Percentiles rank a stretch among this genome's conserved stretches.
phyloP scores from a whole-genome alignment of 2,329 filamentous ascomycete species.

The Hirsutella rhossiliensis region DNA sequence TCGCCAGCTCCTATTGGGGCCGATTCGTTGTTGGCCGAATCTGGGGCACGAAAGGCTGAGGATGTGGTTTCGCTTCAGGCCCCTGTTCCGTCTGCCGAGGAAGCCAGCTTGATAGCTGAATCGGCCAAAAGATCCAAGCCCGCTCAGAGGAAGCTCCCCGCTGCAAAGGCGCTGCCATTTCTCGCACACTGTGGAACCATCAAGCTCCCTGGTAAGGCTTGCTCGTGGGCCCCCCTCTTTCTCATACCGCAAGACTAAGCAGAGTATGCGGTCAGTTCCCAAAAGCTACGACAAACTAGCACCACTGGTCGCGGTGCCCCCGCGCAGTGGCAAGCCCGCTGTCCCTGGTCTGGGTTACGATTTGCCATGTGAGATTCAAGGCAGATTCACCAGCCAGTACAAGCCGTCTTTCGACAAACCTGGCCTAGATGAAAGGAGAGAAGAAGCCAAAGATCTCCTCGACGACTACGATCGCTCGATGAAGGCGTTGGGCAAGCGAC shows the following conservation, averaged over 20 bases:
- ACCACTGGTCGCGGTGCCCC: slow-evolving; percentile 27
- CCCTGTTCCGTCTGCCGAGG: slow-evolving; percentile 20
- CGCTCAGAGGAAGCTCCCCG: slow-evolving; percentile 24
- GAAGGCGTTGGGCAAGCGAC: slow-evolving; percentile 26
- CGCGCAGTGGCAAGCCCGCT: slow-evolving; percentile 24
- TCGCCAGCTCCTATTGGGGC: slow-evolving; percentile 7
- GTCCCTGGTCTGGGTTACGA: slow-evolving; percentile 25
- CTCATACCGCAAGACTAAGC: background rate
- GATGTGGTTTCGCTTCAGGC: slow-evolving; percentile 20
- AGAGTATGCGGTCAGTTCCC: slow-evolving; percentile 12
- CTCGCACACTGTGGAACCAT: slow-evolving; percentile 24
- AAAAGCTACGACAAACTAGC: slow-evolving; percentile 33
- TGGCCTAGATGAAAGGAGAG: slow-evolving; percentile 28
- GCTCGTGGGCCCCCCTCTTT: background rate
- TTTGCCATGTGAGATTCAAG: slow-evolving; percentile 32
- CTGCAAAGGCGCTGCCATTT: slow-evolving; percentile 25
- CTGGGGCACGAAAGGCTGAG: slow-evolving; percentile 18
- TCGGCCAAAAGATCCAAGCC: slow-evolving; percentile 25
- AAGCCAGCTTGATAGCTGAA: slow-evolving; percentile 21
- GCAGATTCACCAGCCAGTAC: slow-evolving; percentile 27
- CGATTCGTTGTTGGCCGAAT: slow-evolving; percentile 15
- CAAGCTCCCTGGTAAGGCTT: slow-evolving; percentile 23
- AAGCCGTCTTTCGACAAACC: slow-evolving; percentile 24
- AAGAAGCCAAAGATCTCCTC: slow-evolving; percentile 25
- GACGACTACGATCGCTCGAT: slow-evolving; percentile 30